phyloP scores from a whole-genome alignment of 441 rosid species.

The Macaranga tanarius region DNA sequence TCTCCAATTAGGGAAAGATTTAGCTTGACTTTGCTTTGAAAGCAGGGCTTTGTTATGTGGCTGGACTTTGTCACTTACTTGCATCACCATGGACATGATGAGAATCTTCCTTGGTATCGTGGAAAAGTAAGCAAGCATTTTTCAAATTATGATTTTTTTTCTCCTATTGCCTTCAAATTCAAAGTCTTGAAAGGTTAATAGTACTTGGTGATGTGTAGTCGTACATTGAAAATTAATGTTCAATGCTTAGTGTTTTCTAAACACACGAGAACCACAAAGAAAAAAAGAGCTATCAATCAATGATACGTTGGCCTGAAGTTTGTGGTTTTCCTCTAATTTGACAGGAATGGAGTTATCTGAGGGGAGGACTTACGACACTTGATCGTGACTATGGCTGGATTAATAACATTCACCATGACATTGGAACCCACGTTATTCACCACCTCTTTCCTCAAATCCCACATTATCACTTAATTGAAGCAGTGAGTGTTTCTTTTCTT shows the following conservation, averaged over 20 bases:
- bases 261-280: not conserved
- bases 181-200: too few relatives aligned
- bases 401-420: slow-evolving; percentile 62
- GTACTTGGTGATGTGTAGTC: too few relatives aligned
- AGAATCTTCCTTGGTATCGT: slow-evolving; percentile 95
- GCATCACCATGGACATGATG: slow-evolving; percentile 90
- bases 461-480: slow-evolving; percentile 61
- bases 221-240: too few relatives aligned
- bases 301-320: not conserved
- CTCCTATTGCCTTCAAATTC: too few relatives aligned
- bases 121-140: slow-evolving; percentile 55
- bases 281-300: not conserved
- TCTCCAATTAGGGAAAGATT: not conserved
- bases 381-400: slow-evolving; percentile 65
- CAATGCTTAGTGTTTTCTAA: not conserved
- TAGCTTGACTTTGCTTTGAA: slow-evolving; percentile 10
- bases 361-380: slow-evolving; percentile 63
- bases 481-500: slow-evolving; percentile 34
- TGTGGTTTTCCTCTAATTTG: not conserved
- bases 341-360: slow-evolving; percentile 63
- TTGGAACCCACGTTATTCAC: slow-evolving; percentile 64
- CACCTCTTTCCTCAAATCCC: slow-evolving; percentile 74
- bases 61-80: slow-evolving; percentile 86
- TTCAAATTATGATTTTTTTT: too few relatives aligned
- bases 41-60: slow-evolving; percentile 53